Evolutionary conservation across 2,329 filamentous ascomycete genomes (phyloP).

Genomic region (Epichloe glyceriae): DNA sequence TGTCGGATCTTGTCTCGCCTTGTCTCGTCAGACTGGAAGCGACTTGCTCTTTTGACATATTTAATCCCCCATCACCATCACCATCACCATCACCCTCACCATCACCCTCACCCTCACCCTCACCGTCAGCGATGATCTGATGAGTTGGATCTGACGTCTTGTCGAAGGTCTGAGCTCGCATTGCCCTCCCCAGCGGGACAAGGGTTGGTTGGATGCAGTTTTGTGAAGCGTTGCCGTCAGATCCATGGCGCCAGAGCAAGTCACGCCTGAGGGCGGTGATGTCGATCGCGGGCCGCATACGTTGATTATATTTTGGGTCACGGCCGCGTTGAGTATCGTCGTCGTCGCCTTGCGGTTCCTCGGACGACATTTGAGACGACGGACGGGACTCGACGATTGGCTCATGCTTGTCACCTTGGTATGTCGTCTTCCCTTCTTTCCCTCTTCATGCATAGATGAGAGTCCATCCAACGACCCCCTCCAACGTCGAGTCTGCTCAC

Average conservation of each 20-base stretch:
- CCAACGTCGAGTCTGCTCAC: no score
- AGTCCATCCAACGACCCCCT: no score
- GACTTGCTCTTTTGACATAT: not conserved
- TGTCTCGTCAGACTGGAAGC: no score
- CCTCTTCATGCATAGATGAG: not conserved
- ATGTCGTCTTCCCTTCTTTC: not conserved
- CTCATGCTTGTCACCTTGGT: constrained; percentile 5
- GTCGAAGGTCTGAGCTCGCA: not conserved
- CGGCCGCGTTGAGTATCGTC: not conserved
- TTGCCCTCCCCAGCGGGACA: not conserved
- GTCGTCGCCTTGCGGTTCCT: constrained; percentile 3
- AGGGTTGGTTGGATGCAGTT: not conserved
- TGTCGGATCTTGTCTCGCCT: no score
- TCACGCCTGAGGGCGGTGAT: constrained; percentile 1
- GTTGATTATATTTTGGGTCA: constrained; percentile 1
- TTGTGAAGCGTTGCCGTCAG: not conserved
- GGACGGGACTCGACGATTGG: constrained; percentile 3
- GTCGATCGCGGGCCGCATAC: not conserved
- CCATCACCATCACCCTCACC: not conserved
- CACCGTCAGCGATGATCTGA: not conserved
- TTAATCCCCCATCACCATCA: not conserved
- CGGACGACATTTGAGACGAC: constrained; percentile 1
- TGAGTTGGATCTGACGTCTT: not conserved
- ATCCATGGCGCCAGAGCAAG: not conserved
- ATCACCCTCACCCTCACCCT: not conserved